Conservation (phyloP, 495 filamentous ascomycete species). For the Neurospora sp. region DNA sequence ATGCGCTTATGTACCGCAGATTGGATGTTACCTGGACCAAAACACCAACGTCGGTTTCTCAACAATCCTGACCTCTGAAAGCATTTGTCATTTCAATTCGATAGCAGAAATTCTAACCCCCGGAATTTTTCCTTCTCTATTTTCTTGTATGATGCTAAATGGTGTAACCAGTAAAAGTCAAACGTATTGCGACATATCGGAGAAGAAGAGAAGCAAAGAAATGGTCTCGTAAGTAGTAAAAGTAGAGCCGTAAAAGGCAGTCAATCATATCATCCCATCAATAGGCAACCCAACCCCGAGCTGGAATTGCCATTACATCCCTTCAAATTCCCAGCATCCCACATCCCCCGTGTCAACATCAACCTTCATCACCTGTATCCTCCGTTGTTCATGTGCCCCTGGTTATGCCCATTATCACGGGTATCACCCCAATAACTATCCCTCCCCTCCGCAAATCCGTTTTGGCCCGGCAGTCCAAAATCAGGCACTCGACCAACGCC, state of each 20-base stretch:
- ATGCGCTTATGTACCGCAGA: neutral
- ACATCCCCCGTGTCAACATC: neutral
- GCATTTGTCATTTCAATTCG: neutral
- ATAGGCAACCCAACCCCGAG: neutral
- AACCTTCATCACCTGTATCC: neutral
- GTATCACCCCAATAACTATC: neutral
- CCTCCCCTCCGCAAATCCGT: neutral
- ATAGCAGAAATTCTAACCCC: neutral
- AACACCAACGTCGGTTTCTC: neutral
- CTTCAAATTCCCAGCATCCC: neutral
- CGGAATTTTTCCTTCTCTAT: neutral
- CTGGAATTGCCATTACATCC: neutral
- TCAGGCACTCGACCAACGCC: neutral
- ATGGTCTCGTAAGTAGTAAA: neutral
- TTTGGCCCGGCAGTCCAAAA: neutral
- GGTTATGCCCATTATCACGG: neutral
- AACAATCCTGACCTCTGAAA: neutral
- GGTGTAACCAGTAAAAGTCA: neutral
- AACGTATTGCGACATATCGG: neutral
- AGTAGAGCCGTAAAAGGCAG: neutral
- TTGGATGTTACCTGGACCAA: neutral
- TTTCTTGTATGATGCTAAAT: neutral
- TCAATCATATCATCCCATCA: neutral
- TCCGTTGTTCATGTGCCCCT: neutral
- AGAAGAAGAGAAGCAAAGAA: neutral